phyloP scores from a whole-genome alignment of 441 rosid species.

The Macaranga tanarius region DNA sequence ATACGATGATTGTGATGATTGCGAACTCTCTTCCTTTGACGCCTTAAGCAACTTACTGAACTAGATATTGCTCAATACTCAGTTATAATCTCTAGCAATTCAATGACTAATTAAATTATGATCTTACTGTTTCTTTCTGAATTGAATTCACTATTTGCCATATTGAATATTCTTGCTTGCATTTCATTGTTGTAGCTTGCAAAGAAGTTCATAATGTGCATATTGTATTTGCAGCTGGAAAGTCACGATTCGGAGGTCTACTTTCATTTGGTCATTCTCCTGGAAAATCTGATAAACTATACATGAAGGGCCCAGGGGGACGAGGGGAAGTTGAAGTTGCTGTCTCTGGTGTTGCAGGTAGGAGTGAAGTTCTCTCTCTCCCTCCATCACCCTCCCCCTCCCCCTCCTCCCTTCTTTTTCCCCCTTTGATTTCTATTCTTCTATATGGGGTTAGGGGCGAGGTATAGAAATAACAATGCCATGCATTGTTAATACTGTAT shows the following conservation, averaged over 20 bases:
- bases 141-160: neutral
- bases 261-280: constrained; percentile 67
- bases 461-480: neutral
- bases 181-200: neutral
- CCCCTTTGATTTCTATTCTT: neutral
- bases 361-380: constrained; percentile 5
- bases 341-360: constrained; percentile 90
- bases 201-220: constrained; percentile 6
- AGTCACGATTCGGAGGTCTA: constrained; percentile 78
- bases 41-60: constrained; percentile 3
- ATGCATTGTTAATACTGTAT: neutral
- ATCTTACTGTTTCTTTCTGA: neutral
- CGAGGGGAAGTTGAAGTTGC: constrained; percentile 99
- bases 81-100: neutral
- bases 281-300: constrained; percentile 82
- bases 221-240: constrained; percentile 55
- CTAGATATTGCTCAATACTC: too few relatives aligned
- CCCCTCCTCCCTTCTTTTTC: neutral
- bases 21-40: neutral
- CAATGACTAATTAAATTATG: neutral
- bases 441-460: neutral
- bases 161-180: constrained; percentile 7
- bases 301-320: constrained; percentile 98
- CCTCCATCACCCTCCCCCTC: too few relatives aligned
- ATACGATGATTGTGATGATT: neutral